These are phyloP conservation scores for Podospora tetraspora DNA, from an alignment of 495 filamentous ascomycete genomes.

Conservation along the genomic window DNA sequence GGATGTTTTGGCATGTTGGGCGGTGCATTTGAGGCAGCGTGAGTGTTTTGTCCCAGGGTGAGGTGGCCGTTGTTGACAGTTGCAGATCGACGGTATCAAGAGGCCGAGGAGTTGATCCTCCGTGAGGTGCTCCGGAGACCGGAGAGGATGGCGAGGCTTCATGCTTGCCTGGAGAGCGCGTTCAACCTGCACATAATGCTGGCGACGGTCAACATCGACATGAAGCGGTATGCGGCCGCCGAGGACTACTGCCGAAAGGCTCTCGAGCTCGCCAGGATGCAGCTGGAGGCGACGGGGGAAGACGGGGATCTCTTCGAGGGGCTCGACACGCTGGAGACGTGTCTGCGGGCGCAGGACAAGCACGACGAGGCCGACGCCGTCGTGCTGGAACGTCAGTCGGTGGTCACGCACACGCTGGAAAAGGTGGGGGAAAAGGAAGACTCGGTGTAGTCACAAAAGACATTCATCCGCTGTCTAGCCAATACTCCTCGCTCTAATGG, in stretches of 20 bases:
- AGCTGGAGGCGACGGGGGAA: background rate
- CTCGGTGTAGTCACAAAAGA: background rate
- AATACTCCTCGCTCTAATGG: background rate
- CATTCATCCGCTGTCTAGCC: background rate
- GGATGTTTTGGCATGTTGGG: conserved; percentile 1
- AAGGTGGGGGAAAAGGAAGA: conserved; percentile 2
- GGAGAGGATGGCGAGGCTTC: background rate
- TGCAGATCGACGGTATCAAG: background rate
- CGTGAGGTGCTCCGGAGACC: background rate
- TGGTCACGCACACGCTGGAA: background rate
- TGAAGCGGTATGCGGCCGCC: background rate
- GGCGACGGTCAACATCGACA: background rate
- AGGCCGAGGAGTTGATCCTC: background rate
- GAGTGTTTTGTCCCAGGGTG: background rate
- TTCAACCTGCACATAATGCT: background rate
- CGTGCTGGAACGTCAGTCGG: background rate
- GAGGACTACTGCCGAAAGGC: background rate
- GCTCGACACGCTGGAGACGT: background rate
- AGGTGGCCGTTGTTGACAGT: background rate
- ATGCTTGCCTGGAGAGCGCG: background rate
- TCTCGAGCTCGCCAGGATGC: background rate
- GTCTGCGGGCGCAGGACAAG: background rate
- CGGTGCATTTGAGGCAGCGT: background rate
- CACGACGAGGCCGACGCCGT: background rate
- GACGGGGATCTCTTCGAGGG: background rate